These are phyloP conservation scores for Tanacetum coccineum DNA, from an alignment of 129 eudicot genomes.

Conservation along the genomic window DNA sequence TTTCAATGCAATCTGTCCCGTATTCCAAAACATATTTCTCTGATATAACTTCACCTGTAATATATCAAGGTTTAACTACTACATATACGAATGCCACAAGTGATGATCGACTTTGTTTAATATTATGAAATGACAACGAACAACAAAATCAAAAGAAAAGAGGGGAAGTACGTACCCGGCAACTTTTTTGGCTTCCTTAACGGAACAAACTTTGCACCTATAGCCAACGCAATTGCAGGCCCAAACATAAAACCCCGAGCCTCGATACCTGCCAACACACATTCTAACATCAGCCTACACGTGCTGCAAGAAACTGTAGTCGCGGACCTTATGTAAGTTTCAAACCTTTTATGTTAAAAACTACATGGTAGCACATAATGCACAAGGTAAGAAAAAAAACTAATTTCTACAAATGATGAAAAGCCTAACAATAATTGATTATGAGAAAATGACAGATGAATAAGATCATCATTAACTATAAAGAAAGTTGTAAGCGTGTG, in stretches of 20 bases:
- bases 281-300: too few species aligned
- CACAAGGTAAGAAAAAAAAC: background rate
- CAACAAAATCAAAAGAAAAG: background rate
- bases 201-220: conserved; percentile 83
- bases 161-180: conserved; percentile 48
- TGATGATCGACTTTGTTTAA: background rate
- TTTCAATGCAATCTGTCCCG: conserved; percentile 83
- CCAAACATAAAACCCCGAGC: conserved; percentile 82
- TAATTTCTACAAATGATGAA: conserved; percentile 22
- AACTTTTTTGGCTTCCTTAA: conserved; percentile 69
- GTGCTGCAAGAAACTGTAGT: too few species aligned
- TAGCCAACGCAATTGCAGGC: conserved; percentile 67
- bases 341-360: background rate
- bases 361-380: background rate
- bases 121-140: too few species aligned
- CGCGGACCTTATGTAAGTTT: background rate
- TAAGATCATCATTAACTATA: conserved; percentile 30
- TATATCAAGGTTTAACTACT: background rate
- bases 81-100: too few species aligned
- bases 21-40: conserved; percentile 78
- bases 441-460: conserved; percentile 33
- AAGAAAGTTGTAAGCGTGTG: conserved; percentile 13
- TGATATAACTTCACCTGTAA: conserved; percentile 70
- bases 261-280: conserved; percentile 48
- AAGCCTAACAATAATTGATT: conserved; percentile 37